Percentiles rank a stretch among this genome's conserved stretches.
phyloP scores from a whole-genome alignment of 1,284 basidiomycete species.

The Apiotrichum sp. region DNA sequence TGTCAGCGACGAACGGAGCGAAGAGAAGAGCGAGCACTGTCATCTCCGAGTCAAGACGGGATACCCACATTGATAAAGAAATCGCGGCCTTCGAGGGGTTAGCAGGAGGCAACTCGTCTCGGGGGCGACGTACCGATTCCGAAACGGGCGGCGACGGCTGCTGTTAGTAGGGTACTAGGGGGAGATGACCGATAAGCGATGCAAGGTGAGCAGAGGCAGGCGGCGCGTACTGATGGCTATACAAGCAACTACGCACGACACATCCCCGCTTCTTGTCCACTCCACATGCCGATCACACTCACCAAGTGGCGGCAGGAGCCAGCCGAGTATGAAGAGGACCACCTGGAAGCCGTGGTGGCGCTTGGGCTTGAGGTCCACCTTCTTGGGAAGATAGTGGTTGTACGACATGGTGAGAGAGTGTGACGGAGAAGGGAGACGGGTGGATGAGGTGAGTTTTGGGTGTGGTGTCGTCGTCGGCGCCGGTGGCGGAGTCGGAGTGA shows the following conservation, averaged over 20 bases:
- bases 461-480: too few species aligned
- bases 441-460: too few species aligned
- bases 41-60: too few species aligned
- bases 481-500: too few species aligned
- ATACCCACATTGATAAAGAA: slow-evolving; percentile 76
- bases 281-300: slow-evolving; percentile 25
- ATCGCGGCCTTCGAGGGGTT: slow-evolving; percentile 50
- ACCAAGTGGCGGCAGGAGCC: slow-evolving; percentile 83
- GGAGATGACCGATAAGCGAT: too few species aligned
- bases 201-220: too few species aligned
- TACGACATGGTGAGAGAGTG: slow-evolving; percentile 6
- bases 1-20: background rate
- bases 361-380: slow-evolving; percentile 62
- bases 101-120: background rate
- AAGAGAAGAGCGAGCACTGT: too few species aligned
- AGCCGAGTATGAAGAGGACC: slow-evolving; percentile 73
- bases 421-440: background rate
- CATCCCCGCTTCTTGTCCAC: too few species aligned
- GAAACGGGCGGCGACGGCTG: slow-evolving; percentile 90
- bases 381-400: slow-evolving; percentile 46
- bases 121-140: slow-evolving; percentile 57
- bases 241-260: background rate
- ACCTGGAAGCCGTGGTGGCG: slow-evolving; percentile 76
- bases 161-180: background rate
- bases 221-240: too few species aligned